These are phyloP conservation scores for Cajanus cajan DNA, from an alignment of 306 rosid genomes.

Conservation along the genomic window DNA sequence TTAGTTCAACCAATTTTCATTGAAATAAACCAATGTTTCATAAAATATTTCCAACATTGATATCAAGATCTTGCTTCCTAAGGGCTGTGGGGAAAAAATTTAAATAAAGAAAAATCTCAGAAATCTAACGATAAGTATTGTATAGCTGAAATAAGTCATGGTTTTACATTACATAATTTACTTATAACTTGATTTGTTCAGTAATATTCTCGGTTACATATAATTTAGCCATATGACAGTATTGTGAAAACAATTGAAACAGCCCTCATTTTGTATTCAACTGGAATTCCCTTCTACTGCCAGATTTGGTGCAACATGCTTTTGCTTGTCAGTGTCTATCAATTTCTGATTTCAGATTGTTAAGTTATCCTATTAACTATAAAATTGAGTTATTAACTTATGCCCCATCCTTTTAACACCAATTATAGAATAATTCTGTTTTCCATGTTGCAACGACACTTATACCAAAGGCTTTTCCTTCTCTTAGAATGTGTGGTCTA, in stretches of 20 bases:
- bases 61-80: no score
- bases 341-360: neutral
- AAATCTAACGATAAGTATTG: no score
- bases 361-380: neutral
- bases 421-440: neutral
- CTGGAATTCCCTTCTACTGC: neutral
- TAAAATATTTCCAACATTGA: no score
- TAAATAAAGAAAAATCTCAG: no score
- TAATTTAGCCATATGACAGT: neutral
- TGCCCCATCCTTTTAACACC: neutral
- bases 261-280: neutral
- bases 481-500: no score
- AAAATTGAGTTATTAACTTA: neutral
- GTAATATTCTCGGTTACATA: neutral
- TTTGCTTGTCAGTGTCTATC: neutral
- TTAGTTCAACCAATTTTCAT: slow-evolving; percentile 10
- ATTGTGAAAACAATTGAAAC: neutral
- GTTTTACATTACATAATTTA: neutral
- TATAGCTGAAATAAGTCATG: neutral
- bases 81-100: no score
- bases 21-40: slow-evolving; percentile 21
- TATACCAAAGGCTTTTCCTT: neutral
- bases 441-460: neutral
- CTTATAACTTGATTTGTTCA: neutral
- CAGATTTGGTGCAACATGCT: neutral